Evolutionary conservation across 2,329 filamentous ascomycete genomes (phyloP).

Genomic region (Colletotrichum cordylinicola): DNA sequence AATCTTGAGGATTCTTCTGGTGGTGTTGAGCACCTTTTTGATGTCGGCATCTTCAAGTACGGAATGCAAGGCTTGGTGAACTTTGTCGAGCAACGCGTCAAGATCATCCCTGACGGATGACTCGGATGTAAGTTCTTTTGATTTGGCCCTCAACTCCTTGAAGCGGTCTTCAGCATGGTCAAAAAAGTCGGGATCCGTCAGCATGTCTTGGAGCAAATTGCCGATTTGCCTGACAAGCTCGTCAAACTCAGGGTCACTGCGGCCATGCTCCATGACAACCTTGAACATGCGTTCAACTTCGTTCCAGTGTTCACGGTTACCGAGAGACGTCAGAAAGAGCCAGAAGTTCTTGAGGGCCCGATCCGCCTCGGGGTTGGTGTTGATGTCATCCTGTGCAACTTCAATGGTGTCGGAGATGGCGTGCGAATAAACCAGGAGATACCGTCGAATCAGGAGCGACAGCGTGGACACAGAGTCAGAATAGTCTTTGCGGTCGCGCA

Average conservation of each 20-base stretch:
- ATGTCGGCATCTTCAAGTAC: constrained; percentile 77
- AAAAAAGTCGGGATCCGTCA: constrained; percentile 87
- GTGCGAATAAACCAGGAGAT: constrained; percentile 78
- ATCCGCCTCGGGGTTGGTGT: constrained; percentile 77
- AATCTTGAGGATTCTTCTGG: constrained; percentile 70
- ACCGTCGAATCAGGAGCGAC: constrained; percentile 76
- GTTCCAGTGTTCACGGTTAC: constrained; percentile 77
- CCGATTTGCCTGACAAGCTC: constrained; percentile 75
- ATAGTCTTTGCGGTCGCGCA: constrained; percentile 82
- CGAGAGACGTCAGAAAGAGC: constrained; percentile 80
- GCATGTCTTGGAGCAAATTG: constrained; percentile 76
- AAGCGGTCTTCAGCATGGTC: constrained; percentile 70
- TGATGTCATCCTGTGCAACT: constrained; percentile 72
- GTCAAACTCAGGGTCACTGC: constrained; percentile 84
- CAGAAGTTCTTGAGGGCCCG: constrained; percentile 81
- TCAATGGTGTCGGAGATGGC: constrained; percentile 71
- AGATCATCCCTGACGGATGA: constrained; percentile 76
- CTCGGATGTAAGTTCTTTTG: constrained; percentile 69
- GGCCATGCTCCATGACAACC: constrained; percentile 73
- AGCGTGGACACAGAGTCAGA: constrained; percentile 84
- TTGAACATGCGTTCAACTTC: constrained; percentile 72
- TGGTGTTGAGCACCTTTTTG: constrained; percentile 70
- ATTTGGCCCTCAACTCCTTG: constrained; percentile 55
- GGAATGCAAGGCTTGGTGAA: constrained; percentile 70
- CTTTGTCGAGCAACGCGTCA: constrained; percentile 72